These are phyloP conservation scores for Thielaviopsis populi DNA, from an alignment of 2,329 filamentous ascomycete species.

Conservation along the genomic window DNA sequence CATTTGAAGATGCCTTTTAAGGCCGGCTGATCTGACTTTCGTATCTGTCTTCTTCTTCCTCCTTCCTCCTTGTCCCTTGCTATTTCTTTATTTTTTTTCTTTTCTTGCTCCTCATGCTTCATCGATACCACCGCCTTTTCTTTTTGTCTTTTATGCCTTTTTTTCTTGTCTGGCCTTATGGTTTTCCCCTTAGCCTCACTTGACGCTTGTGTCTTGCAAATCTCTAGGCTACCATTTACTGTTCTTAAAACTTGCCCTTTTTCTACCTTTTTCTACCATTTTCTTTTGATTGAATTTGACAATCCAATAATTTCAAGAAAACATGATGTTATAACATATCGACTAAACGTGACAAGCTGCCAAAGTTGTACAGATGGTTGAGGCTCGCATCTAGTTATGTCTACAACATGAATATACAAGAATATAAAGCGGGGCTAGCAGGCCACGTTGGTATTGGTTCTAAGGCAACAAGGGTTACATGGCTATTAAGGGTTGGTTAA, in stretches of 20 bases:
- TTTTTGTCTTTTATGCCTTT: not conserved
- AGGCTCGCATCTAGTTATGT: too few species aligned
- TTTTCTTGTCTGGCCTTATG: not conserved
- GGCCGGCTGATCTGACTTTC: not conserved
- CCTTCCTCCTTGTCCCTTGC: too few species aligned
- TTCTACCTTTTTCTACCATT: not conserved
- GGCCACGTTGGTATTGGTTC: not conserved
- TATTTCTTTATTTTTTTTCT: not conserved
- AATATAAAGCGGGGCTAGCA: not conserved
- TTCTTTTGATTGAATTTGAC: not conserved
- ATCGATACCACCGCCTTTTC: slow-evolving; percentile 10
- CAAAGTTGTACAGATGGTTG: too few species aligned
- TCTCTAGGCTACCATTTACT: not conserved
- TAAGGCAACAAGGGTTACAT: not conserved
- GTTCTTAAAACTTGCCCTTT: not conserved
- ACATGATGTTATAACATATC: not conserved
- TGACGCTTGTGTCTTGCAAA: not conserved
- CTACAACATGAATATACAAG: too few species aligned
- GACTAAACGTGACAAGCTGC: not conserved
- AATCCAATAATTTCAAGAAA: not conserved
- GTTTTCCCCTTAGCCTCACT: not conserved
- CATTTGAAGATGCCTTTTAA: slow-evolving; percentile 69
- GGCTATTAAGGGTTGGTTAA: not conserved
- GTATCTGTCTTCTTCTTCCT: not conserved
- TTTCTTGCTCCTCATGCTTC: not conserved